Base-by-base conservation (phyloP, 176 grass and related monocot genomes). In the Eleusine indica region DNA sequence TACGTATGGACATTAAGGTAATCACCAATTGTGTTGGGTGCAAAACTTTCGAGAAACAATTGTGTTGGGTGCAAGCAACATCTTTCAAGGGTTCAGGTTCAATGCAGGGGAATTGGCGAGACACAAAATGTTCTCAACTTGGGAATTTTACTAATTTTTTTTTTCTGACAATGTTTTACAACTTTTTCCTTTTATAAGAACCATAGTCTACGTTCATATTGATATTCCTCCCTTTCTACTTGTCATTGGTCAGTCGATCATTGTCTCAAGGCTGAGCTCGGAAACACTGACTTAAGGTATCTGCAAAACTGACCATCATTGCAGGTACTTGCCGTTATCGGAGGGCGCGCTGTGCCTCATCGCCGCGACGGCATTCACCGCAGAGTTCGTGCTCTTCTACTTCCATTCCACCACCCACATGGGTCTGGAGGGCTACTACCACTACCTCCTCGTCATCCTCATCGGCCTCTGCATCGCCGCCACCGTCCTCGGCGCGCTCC, bases 391-490 rank as follows among this genome's bases (percentile, higher is more conserved):
- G 51, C 88, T 99, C 38, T 99, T 99, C 81, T 96, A 91, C 89
- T 99, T 94, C 88, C 96, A 99, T 71, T 99, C 96, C 0, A 99
- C 96, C 0, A 90, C 86, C 1, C 96, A 96, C 87, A 80, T 74
- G 60, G 93, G 93, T 0, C 83, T 96, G 14, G 96, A 99, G 48
- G 96, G 96, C 6, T 99, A 99, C 86, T 99, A 99, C 78, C 96
- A 96, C 88, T 83, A 92, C 83, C 77, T 99, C 16, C 93, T 99
- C 0, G 93, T 96, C 6, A 46, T 99, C 51, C 81, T 96, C 38
- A 22, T 99, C 18, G 91, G 70, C 10, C 80, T 99, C 74, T 99
- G 91, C 82, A 35, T 96, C 54, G 44, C 47, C n/a, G 63, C 91
- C 65, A 28, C 68, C 15, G 75, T 99, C 51, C 86, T 91, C 0